Evolutionary conservation across 1,139 yeast species (phyloP).

Genomic region (Hyphopichia khmerensis): DNA sequence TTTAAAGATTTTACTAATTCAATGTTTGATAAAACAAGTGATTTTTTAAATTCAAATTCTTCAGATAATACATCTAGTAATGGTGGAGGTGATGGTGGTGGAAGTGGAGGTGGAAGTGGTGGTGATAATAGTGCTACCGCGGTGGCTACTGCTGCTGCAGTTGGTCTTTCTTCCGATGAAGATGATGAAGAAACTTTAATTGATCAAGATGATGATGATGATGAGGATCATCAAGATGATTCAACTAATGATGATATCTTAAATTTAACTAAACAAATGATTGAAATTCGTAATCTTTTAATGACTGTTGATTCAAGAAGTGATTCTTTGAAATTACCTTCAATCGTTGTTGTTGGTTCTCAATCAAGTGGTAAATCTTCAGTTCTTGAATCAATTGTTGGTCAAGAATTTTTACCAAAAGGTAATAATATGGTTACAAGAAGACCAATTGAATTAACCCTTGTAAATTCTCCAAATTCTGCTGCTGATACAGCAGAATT

Average conservation of each 20-base stretch:
- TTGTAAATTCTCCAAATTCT: conserved; percentile 79
- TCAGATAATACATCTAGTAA: conserved; percentile 9
- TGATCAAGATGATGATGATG: conserved; percentile 31
- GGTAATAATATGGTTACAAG: conserved; percentile 96
- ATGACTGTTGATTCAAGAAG: conserved; percentile 68
- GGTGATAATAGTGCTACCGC: conserved; percentile 34
- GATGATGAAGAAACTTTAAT: conserved; percentile 33
- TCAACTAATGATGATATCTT: conserved; percentile 75
- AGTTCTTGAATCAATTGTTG: conserved; percentile 89
- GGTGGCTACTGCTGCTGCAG: conserved; percentile 48
- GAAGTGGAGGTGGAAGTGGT: conserved; percentile 22
- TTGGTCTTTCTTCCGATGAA: conserved; percentile 38
- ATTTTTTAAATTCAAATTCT: conserved; percentile 23
- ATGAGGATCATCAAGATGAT: conserved; percentile 43
- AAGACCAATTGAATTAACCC: conserved; percentile 89
- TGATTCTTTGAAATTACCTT: conserved; percentile 79
- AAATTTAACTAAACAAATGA: conserved; percentile 90
- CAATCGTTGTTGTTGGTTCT: conserved; percentile 95
- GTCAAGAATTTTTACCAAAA: conserved; percentile 91
- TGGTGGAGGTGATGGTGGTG: conserved; percentile 17
- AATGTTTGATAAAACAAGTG: conserved; percentile 43
- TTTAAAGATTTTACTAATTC: conserved; percentile 58
- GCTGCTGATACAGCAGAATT: conserved; percentile 92
- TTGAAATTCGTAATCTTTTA: conserved; percentile 82
- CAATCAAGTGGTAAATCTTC: conserved; percentile 97